phyloP scores from a whole-genome alignment of 2,329 filamentous ascomycete genomes.

The Podosphaera fusca region DNA sequence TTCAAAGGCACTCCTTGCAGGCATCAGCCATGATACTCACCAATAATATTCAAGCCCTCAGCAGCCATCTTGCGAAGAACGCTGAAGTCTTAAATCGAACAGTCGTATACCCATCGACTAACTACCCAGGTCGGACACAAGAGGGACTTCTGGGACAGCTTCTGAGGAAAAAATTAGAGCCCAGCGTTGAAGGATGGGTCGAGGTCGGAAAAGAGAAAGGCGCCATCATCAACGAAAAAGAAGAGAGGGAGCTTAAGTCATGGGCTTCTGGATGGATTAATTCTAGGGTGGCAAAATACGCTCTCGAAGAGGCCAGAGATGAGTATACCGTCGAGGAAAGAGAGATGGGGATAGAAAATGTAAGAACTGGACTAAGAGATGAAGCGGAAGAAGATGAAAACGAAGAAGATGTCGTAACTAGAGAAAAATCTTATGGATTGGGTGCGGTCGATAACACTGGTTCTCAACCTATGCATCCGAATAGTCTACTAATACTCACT shows the following conservation, averaged over 20 bases:
- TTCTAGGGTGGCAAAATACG: conserved; percentile 21
- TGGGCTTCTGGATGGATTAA: conserved; percentile 19
- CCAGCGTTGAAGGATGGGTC: conserved; percentile 51
- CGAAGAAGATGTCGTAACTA: conserved; percentile 22
- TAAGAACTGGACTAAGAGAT: conserved; percentile 45
- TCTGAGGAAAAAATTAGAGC: conserved; percentile 65
- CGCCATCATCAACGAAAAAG: conserved; percentile 16
- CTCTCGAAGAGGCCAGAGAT: conserved; percentile 28
- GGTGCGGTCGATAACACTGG: not conserved
- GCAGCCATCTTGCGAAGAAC: conserved; percentile 40
- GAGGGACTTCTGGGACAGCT: conserved; percentile 43
- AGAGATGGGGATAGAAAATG: conserved; percentile 39
- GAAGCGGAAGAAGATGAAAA: conserved; percentile 24
- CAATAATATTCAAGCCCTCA: conserved; percentile 43
- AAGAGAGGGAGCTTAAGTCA: conserved; percentile 35
- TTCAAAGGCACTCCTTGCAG: conserved; percentile 41
- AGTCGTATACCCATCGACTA: conserved; percentile 53
- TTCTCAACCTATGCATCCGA: not conserved
- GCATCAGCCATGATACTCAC: conserved; percentile 49
- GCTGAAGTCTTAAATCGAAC: conserved; percentile 43
- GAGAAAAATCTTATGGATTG: not conserved
- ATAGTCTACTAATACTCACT: not conserved
- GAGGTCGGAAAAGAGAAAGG: conserved; percentile 31
- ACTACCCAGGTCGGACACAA: conserved; percentile 47
- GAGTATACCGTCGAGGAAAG: conserved; percentile 52